These are phyloP conservation scores for Roridomyces roridus DNA, from an alignment of 768 basidiomycete species.

Conservation along the genomic window DNA sequence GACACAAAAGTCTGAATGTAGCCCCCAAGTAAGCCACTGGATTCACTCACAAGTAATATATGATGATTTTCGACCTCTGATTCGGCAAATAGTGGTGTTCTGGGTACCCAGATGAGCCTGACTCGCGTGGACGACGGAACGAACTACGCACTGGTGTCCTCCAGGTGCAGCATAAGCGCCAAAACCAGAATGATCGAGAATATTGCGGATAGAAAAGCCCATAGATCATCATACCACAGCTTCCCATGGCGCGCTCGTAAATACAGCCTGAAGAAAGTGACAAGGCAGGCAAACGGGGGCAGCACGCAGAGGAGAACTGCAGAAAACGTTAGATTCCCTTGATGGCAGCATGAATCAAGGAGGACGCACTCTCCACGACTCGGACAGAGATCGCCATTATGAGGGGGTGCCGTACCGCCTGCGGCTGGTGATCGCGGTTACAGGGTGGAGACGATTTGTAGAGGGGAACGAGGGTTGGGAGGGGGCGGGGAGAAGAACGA, in stretches of 20 bases:
- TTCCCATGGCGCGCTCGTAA: neutral
- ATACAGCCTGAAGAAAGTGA: conserved; percentile 1
- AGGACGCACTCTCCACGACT: no score
- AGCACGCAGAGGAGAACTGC: neutral
- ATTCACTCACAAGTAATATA: no score
- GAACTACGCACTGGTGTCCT: neutral
- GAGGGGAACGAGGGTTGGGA: no score
- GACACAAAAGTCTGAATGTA: neutral
- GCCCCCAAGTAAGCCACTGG: neutral
- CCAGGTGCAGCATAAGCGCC: neutral
- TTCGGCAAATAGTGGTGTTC: neutral
- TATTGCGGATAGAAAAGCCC: neutral
- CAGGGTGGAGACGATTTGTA: no score
- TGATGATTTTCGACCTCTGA: no score
- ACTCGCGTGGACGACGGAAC: neutral
- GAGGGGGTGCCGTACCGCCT: neutral
- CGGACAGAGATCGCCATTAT: no score
- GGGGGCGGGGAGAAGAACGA: no score
- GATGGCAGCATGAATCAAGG: neutral
- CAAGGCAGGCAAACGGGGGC: neutral
- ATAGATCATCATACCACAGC: conserved; percentile 6
- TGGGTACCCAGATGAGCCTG: neutral
- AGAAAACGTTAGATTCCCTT: neutral
- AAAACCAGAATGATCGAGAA: neutral
- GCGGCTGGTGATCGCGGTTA: no score